Conservation (phyloP, 306 rosid species). For the Luffa acutangula region DNA sequence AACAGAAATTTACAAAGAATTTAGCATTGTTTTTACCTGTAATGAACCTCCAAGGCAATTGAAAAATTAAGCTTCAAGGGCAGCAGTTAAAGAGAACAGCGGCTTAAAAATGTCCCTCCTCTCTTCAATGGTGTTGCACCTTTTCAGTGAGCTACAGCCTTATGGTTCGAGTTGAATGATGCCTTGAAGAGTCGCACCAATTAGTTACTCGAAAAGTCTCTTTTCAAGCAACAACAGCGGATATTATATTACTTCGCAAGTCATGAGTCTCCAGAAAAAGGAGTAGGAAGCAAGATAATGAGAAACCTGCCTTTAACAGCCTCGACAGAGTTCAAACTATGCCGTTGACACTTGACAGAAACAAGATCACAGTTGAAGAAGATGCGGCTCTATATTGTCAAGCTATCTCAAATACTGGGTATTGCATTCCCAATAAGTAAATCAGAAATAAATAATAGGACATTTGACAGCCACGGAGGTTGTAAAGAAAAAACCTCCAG, state of each 20-base stretch:
- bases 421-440: neutral
- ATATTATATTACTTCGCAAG: neutral
- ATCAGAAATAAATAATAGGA: neutral
- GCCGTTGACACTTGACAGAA: neutral
- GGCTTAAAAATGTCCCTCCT: neutral
- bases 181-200: neutral
- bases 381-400: neutral
- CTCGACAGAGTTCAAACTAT: neutral
- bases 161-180: neutral
- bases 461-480: neutral
- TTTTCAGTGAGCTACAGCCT: neutral
- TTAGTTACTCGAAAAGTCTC: neutral
- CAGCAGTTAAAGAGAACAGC: neutral
- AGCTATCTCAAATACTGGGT: neutral
- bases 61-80: neutral
- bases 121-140: neutral
- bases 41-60: neutral
- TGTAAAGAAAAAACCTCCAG: neutral
- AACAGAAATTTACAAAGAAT: neutral
- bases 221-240: neutral
- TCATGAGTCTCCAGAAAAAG: neutral
- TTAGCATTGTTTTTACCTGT: neutral
- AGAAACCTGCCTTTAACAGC: neutral
- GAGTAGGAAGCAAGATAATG: neutral
- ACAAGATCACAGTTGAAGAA: neutral